Conservation (phyloP, 768 basidiomycete genomes). For the Lactarius sp. region DNA sequence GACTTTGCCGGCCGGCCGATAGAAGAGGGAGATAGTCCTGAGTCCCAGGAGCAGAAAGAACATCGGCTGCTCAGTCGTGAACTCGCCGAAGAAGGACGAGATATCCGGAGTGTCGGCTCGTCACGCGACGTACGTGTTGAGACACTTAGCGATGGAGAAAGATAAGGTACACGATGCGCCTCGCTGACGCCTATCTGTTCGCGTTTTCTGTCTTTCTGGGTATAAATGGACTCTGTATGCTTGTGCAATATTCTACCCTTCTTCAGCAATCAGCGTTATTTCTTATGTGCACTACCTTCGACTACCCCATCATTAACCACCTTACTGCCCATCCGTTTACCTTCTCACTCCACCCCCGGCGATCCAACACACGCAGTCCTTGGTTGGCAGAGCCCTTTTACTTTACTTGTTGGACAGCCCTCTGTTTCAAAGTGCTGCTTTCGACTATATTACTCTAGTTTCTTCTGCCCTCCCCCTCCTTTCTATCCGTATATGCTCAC, state of each 20-base stretch:
- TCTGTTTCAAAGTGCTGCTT: constrained; percentile 14
- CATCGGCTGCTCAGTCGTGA: constrained; percentile 58
- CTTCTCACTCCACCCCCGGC: neutral
- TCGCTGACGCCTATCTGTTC: constrained; percentile 5
- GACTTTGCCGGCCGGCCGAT: constrained; percentile 70
- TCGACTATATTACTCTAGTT: constrained; percentile 18
- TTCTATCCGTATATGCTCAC: neutral
- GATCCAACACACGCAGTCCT: constrained; percentile 3
- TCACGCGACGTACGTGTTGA: constrained; percentile 78
- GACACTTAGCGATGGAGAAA: constrained; percentile 50
- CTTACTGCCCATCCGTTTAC: constrained; percentile 4
- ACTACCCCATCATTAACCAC: constrained; percentile 17
- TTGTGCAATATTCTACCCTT: constrained; percentile 24
- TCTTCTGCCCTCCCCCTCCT: constrained; percentile 1
- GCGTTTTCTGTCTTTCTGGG: constrained; percentile 14
- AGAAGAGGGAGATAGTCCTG: constrained; percentile 68
- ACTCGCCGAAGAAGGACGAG: constrained; percentile 84
- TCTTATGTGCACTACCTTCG: constrained; percentile 22
- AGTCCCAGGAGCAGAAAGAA: constrained; percentile 36
- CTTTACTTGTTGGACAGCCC: constrained; percentile 17
- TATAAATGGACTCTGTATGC: constrained; percentile 22
- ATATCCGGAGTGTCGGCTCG: constrained; percentile 77
- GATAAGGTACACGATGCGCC: constrained; percentile 28
- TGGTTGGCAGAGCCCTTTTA: constrained; percentile 16
- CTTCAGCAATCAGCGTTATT: constrained; percentile 22